These are phyloP conservation scores for Saussurea involucrata DNA, from an alignment of 129 eudicot species.

Conservation along the genomic window DNA sequence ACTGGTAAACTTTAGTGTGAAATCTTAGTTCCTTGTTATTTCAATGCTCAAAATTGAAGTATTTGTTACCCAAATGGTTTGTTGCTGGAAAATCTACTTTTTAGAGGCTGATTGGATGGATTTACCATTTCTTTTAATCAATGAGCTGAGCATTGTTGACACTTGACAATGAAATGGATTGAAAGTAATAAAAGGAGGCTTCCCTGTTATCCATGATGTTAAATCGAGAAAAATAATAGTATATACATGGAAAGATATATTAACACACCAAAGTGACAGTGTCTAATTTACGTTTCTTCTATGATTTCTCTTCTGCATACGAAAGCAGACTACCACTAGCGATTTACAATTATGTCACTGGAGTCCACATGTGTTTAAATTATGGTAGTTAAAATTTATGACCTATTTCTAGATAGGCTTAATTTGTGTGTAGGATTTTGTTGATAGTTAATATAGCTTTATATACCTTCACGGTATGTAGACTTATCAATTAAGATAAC, in stretches of 20 bases:
- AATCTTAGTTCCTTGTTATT: background rate
- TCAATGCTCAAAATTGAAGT: background rate
- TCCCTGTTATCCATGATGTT: background rate
- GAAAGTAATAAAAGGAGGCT: background rate
- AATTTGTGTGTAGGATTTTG: background rate
- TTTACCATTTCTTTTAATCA: background rate
- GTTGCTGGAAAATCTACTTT: background rate
- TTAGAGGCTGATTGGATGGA: background rate
- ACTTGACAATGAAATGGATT: background rate
- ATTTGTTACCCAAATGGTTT: background rate
- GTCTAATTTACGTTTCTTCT: background rate
- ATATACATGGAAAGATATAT: background rate
- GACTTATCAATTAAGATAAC: background rate
- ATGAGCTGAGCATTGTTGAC: background rate
- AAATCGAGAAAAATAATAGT: background rate
- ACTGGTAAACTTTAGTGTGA: background rate
- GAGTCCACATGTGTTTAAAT: background rate
- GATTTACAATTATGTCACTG: background rate
- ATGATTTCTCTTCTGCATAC: constrained; percentile 10
- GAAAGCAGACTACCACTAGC: background rate
- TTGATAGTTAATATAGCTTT: background rate
- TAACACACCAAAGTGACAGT: background rate
- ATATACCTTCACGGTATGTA: background rate
- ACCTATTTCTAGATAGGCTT: background rate
- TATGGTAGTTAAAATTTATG: background rate